Percentiles rank a stretch among this genome's conserved stretches.
These are phyloP conservation scores for Erysimum cheiri DNA, from an alignment of 441 rosid species.

Conservation along the genomic window DNA sequence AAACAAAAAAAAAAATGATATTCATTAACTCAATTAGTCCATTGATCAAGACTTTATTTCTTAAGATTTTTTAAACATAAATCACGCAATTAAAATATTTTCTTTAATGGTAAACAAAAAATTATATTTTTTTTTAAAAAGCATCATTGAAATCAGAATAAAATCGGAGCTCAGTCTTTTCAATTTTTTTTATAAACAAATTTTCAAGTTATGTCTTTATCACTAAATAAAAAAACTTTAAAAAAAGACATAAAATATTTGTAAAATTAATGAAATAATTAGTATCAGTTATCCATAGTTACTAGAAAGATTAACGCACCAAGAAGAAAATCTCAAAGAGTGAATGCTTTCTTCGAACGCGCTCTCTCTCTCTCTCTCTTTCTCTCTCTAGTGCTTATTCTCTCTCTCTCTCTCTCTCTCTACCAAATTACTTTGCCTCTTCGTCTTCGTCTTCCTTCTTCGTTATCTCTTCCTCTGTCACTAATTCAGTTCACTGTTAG, in stretches of 20 bases:
- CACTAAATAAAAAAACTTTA: not conserved
- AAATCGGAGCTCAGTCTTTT: too few relatives aligned
- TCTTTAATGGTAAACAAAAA: too few relatives aligned
- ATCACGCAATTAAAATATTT: not conserved
- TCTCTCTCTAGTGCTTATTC: conserved; percentile 31
- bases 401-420: conserved; percentile 43
- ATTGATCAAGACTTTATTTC: not conserved
- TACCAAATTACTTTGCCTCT: conserved; percentile 19
- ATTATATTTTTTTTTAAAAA: too few relatives aligned
- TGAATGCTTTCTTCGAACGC: conserved; percentile 50
- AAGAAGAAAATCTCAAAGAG: conserved; percentile 41
- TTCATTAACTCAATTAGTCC: conserved; percentile 12
- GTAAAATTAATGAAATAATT: conserved; percentile 16
- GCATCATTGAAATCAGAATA: not conserved
- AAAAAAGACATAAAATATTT: conserved; percentile 22
- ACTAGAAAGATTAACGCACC: conserved; percentile 46
- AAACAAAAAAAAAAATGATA: not conserved
- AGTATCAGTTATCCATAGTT: conserved; percentile 31
- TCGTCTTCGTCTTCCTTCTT: conserved; percentile 43
- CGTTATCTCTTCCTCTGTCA: conserved; percentile 45
- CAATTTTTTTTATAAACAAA: too few relatives aligned
- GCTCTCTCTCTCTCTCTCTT: conserved; percentile 46
- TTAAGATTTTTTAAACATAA: not conserved
- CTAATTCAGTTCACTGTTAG: conserved; percentile 37
- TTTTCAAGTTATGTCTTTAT: conserved; percentile 24